Evolutionary conservation across 805 yeast genomes (phyloP).

Genomic region (Candida stauntonica): DNA sequence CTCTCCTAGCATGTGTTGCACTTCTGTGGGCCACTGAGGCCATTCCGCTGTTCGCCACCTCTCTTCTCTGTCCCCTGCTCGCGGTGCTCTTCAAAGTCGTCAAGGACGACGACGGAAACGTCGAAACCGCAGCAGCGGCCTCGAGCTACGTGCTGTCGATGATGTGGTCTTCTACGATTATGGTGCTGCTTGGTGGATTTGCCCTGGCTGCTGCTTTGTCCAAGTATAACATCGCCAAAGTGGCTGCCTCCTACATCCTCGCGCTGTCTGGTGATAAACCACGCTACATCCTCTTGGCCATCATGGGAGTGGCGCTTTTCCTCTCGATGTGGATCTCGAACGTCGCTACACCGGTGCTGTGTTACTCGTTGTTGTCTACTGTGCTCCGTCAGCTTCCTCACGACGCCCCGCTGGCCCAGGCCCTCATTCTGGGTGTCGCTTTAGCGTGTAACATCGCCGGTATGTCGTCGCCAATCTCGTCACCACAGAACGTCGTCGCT

Average conservation of each 20-base stretch:
- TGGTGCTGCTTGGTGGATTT: constrained; percentile 88
- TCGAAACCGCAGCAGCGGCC: constrained; percentile 63
- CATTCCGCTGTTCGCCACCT: constrained; percentile 88
- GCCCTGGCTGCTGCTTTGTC: constrained; percentile 91
- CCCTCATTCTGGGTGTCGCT: constrained; percentile 86
- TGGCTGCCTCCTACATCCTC: constrained; percentile 80
- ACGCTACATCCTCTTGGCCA: constrained; percentile 63
- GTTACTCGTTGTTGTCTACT: constrained; percentile 85
- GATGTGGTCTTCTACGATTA: constrained; percentile 95
- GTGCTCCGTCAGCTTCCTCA: constrained; percentile 73
- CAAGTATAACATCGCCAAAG: constrained; percentile 83
- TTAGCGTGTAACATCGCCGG: constrained; percentile 91
- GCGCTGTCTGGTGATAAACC: constrained; percentile 83
- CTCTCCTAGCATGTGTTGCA: constrained; percentile 58
- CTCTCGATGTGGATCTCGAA: constrained; percentile 94
- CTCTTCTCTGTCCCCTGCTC: constrained; percentile 75
- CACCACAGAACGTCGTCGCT: constrained; percentile 94
- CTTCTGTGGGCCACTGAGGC: constrained; percentile 95
- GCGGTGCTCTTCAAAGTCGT: constrained; percentile 67
- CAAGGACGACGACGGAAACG: constrained; percentile 46
- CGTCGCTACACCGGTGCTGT: constrained; percentile 93
- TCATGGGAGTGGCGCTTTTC: constrained; percentile 82
- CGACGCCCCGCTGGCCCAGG: constrained; percentile 71
- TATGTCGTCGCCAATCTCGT: constrained; percentile 94
- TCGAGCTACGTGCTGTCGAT: constrained; percentile 61